These are phyloP conservation scores for Spergularia bocconei DNA, from an alignment of 148 eudicot genomes.

Conservation along the genomic window DNA sequence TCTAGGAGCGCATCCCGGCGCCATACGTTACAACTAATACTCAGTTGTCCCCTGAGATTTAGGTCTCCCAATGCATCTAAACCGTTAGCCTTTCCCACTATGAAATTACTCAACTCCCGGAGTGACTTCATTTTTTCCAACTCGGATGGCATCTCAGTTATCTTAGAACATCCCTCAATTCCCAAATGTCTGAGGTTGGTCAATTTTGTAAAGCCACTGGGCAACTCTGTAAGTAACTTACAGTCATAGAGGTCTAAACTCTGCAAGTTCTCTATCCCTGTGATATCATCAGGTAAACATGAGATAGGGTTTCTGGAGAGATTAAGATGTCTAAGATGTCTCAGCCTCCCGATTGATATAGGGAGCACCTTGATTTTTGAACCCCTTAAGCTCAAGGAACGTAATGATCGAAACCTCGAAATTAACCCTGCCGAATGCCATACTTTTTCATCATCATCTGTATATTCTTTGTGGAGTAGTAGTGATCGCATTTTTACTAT, in stretches of 20 bases:
- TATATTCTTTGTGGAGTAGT: too few relatives aligned
- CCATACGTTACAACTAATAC: background rate
- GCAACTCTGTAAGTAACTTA: background rate
- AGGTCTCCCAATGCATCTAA: background rate
- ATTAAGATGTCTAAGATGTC: constrained; percentile 22
- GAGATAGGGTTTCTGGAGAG: background rate
- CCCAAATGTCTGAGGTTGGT: constrained; percentile 11
- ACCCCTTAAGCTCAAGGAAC: background rate
- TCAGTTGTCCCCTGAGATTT: background rate
- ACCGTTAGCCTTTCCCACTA: background rate
- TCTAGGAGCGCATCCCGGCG: background rate
- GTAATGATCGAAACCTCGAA: background rate
- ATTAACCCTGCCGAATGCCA: too few relatives aligned
- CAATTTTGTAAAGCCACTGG: constrained; percentile 22
- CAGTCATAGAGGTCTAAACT: background rate
- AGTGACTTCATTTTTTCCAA: constrained; percentile 12
- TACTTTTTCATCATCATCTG: too few relatives aligned
- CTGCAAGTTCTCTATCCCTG: constrained; percentile 12
- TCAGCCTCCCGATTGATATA: constrained; percentile 4
- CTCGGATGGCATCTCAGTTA: background rate
- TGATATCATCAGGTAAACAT: constrained; percentile 7
- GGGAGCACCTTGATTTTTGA: background rate
- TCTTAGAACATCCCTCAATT: background rate
- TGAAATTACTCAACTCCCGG: background rate
- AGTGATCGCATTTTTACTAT: background rate